Evolutionary conservation across 345 rosid genomes (phyloP), one percentile per base, ranked within the genome.

Genomic region (Corchorus olitorius): DNA sequence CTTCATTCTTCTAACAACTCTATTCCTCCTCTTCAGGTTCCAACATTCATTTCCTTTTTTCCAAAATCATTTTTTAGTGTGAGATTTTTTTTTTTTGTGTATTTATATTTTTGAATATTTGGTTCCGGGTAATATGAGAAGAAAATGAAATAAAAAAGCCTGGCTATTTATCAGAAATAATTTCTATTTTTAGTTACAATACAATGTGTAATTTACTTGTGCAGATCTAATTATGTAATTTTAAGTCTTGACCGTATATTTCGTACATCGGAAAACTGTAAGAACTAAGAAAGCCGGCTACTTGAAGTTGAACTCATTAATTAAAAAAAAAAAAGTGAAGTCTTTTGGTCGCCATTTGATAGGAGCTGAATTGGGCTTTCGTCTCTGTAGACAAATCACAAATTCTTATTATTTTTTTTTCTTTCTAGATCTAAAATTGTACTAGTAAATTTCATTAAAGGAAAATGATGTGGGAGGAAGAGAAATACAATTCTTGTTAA

Each of bases 1-100:
- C 90, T 95, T 10, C 94, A 90, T 13, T 79, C 89, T 72, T 81
- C 92, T 52, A 76, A 82, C 74, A 81, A 80, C 50, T 77, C 84
- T 5, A 74, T 83, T 34, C 90, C 93, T 76, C 75, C 93, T 20
- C 90, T 86, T 59, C 94, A 88, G 92, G 92, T 88, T 46, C 14
- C 27, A 27, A 48, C 56, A 13, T 34, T 12, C 60, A 19, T 27
- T 27, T 27, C 27, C 27, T 27, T 27, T 52, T 54, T 67, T 20
- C 11, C 5, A 12, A 27, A 8, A 50, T 34, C 4, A 34, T 55
- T 14, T 14, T 49, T 49, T n/a, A 52, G 3, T 15, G 49, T 2
- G 1, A 4, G 4, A 0, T 19, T n/a, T 76, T 79, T 77, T 9
- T 71, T 82, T 56, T 34, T 54, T 49, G 7, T 79, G 43, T 39